phyloP scores from a whole-genome alignment of 805 yeast genomes.

The Myxozyma lipomycoides region DNA sequence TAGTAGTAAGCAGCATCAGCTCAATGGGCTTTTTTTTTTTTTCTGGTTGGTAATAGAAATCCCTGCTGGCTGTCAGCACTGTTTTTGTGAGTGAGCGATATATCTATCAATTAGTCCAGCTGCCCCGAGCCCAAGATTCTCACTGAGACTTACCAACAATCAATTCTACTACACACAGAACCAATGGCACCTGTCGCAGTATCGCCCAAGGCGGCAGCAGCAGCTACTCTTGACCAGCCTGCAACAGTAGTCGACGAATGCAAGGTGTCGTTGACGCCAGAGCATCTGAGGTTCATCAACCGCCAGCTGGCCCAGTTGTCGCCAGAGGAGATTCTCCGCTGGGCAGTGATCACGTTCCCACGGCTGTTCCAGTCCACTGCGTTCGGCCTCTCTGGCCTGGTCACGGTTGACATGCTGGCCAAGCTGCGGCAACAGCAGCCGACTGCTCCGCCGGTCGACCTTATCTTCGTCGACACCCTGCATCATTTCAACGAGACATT shows the following conservation, averaged over 20 bases:
- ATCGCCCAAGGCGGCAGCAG: background rate
- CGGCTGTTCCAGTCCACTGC: slow-evolving; percentile 87
- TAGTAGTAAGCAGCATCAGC: too few relatives aligned
- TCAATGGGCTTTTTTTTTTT: too few relatives aligned
- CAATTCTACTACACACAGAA: background rate
- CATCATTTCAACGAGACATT: slow-evolving; percentile 94
- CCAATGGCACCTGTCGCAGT: slow-evolving; percentile 22
- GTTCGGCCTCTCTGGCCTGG: slow-evolving; percentile 88
- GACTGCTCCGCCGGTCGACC: slow-evolving; percentile 51
- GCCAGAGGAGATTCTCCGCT: slow-evolving; percentile 70
- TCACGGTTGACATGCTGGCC: slow-evolving; percentile 76
- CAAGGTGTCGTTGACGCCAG: slow-evolving; percentile 41
- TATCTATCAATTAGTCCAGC: too few relatives aligned
- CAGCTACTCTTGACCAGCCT: too few relatives aligned
- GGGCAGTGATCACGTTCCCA: slow-evolving; percentile 85
- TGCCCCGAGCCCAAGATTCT: too few relatives aligned
- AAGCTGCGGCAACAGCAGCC: slow-evolving; percentile 41
- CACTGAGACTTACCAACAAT: too few relatives aligned
- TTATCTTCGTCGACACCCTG: slow-evolving; percentile 83
- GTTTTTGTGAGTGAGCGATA: too few relatives aligned
- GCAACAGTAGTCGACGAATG: too few relatives aligned
- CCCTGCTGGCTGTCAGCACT: too few relatives aligned
- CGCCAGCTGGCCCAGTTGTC: slow-evolving; percentile 49
- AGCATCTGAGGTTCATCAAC: slow-evolving; percentile 66
- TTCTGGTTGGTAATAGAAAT: too few relatives aligned